phyloP scores from a whole-genome alignment of 2,329 filamentous ascomycete species.

The Colletotrichum sublineola region DNA sequence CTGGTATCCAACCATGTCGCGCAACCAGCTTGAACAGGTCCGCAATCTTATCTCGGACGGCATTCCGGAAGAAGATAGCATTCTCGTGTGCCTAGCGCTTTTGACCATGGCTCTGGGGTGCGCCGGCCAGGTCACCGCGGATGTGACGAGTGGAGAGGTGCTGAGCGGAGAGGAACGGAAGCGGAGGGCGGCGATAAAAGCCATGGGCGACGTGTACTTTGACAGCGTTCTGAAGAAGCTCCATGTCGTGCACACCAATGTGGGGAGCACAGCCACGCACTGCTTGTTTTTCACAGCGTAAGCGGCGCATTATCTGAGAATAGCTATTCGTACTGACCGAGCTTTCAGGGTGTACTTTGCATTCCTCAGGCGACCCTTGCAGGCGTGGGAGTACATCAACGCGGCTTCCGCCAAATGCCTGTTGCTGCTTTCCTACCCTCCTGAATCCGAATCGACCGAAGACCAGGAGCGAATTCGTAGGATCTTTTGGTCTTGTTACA shows the following conservation, averaged over 20 bases:
- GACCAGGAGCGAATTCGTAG: conserved; percentile 62
- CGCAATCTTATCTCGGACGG: conserved; percentile 51
- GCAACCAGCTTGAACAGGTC: conserved; percentile 52
- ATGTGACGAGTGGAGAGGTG: conserved; percentile 43
- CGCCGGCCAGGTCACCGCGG: conserved; percentile 56
- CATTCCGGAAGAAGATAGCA: conserved; percentile 53
- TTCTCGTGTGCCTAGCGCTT: conserved; percentile 58
- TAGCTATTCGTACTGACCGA: background rate
- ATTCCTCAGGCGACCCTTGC: conserved; percentile 62
- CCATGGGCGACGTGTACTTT: conserved; percentile 59
- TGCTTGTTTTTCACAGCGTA: conserved; percentile 65
- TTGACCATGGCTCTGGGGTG: conserved; percentile 63
- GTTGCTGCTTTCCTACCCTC: conserved; percentile 60
- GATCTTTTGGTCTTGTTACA: conserved; percentile 69
- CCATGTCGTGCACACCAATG: conserved; percentile 60
- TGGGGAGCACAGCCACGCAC: conserved; percentile 61
- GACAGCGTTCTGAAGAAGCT: conserved; percentile 61
- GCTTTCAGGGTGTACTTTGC: conserved; percentile 61
- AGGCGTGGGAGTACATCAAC: conserved; percentile 66
- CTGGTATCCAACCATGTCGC: conserved; percentile 66
- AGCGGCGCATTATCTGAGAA: conserved; percentile 39
- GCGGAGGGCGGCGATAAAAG: conserved; percentile 49
- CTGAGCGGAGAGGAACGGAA: conserved; percentile 49
- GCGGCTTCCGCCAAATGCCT: conserved; percentile 64
- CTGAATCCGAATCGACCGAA: conserved; percentile 51